Conservation (phyloP, 176 grass and related monocot genomes). For the Otatea glauca region DNA sequence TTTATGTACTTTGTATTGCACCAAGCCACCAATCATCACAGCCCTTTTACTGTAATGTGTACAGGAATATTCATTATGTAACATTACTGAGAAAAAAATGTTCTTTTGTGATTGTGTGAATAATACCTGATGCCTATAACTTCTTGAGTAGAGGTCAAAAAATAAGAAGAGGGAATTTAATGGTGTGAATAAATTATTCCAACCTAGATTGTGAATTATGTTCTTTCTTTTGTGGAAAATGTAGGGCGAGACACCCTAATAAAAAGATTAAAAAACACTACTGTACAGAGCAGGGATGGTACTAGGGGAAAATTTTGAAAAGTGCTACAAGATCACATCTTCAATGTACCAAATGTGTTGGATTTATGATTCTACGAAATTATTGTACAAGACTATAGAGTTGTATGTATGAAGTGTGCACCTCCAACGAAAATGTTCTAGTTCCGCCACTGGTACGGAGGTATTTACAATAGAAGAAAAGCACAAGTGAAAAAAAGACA, state of each 20-base stretch:
- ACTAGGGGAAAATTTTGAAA: too few relatives aligned
- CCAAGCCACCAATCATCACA: constrained; percentile 13
- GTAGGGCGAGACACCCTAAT: neutral
- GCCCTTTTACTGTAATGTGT: neutral
- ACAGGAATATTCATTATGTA: neutral
- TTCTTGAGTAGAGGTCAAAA: constrained; percentile 16
- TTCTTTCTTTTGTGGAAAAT: constrained; percentile 11
- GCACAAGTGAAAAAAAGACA: neutral
- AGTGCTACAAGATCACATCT: too few relatives aligned
- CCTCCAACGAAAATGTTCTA: too few relatives aligned
- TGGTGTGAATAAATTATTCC: neutral
- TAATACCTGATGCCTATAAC: constrained; percentile 21
- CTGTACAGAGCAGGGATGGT: neutral
- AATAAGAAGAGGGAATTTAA: constrained; percentile 9
- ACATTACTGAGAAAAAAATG: neutral
- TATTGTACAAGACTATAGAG: too few relatives aligned
- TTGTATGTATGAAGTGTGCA: too few relatives aligned
- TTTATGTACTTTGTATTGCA: constrained; percentile 8
- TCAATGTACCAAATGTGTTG: too few relatives aligned
- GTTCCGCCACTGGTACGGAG: too few relatives aligned
- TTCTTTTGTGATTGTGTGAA: neutral
- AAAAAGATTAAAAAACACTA: constrained; percentile 3
- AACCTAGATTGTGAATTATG: neutral
- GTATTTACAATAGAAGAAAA: constrained; percentile 13
- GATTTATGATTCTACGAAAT: too few relatives aligned